These are phyloP conservation scores for Gorgonomyces haynaldii DNA, from an alignment of 192 early-diverging fungal genomes.

Conservation along the genomic window DNA sequence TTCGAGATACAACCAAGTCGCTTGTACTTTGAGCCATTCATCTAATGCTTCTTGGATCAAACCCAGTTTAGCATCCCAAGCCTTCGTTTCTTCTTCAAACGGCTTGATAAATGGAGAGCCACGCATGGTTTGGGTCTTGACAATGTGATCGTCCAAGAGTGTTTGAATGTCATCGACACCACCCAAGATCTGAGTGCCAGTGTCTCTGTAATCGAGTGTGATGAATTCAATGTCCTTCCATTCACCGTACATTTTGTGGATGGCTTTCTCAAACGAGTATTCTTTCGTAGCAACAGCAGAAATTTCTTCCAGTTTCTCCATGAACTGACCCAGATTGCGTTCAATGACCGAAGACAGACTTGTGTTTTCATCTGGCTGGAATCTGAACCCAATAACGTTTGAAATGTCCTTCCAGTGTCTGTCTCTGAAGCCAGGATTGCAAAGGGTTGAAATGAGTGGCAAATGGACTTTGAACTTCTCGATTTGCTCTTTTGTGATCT, in stretches of 20 bases:
- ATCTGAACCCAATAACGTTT: constrained; percentile 42
- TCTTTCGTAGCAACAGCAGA: constrained; percentile 45
- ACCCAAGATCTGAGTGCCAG: constrained; percentile 45
- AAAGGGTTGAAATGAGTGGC: constrained; percentile 42
- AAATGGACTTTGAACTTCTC: constrained; percentile 47
- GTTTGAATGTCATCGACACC: constrained; percentile 46
- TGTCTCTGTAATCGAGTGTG: constrained; percentile 45
- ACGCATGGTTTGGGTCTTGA: constrained; percentile 51
- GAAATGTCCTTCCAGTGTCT: constrained; percentile 53
- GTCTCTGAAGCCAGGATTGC: constrained; percentile 48
- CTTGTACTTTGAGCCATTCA: constrained; percentile 52
- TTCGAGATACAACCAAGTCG: constrained; percentile 51
- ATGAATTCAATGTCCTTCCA: constrained; percentile 45
- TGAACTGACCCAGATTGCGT: constrained; percentile 37
- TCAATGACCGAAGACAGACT: constrained; percentile 38
- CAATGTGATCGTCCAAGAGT: constrained; percentile 53
- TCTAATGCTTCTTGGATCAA: constrained; percentile 40
- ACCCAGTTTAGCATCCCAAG: constrained; percentile 30
- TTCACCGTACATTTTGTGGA: constrained; percentile 52
- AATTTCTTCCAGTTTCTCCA: constrained; percentile 41
- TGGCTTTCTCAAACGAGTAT: constrained; percentile 52
- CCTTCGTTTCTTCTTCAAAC: constrained; percentile 42
- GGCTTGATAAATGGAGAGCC: constrained; percentile 53
- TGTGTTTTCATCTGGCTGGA: constrained; percentile 50
- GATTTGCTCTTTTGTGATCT: constrained; percentile 51